Percentiles rank a stretch among this genome's conserved stretches.
phyloP scores from a whole-genome alignment of 805 yeast species.

The Candida incommunis region DNA sequence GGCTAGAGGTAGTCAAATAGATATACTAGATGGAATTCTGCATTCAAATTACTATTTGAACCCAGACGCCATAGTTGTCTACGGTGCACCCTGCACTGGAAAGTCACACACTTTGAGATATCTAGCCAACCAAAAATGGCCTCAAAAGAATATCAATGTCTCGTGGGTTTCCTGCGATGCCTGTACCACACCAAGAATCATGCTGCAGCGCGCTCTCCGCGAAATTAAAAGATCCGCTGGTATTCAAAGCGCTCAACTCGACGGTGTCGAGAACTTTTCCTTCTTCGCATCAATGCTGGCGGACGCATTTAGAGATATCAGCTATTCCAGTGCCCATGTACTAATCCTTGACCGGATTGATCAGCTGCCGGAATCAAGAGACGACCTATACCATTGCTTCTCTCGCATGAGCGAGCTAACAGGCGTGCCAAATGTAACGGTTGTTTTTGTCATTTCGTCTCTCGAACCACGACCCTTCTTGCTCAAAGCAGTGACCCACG shows the following conservation, averaged over 20 bases:
- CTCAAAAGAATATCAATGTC: constrained; percentile 15
- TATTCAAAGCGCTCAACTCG: constrained; percentile 11
- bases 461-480: constrained; percentile 30
- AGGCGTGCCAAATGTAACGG: constrained; percentile 23
- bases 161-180: constrained; percentile 34
- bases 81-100: constrained; percentile 37
- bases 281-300: constrained; percentile 27
- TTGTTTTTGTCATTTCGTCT: constrained; percentile 29
- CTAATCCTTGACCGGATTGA: constrained; percentile 39
- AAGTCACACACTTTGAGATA: constrained; percentile 27
- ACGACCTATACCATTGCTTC: constrained; percentile 28
- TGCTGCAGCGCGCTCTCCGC: constrained; percentile 33
- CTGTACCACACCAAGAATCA: constrained; percentile 31
- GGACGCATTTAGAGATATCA: constrained; percentile 20
- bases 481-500: constrained; percentile 29
- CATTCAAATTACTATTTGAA: constrained; percentile 3
- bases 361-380: constrained; percentile 28
- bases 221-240: constrained; percentile 21
- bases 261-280: constrained; percentile 28
- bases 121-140: constrained; percentile 14
- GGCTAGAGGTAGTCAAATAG: background rate
- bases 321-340: constrained; percentile 27
- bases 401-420: constrained; percentile 28
- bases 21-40: background rate
- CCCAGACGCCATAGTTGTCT: constrained; percentile 29